Percentiles rank a stretch among this genome's conserved stretches.
Conservation (phyloP, 163 green algal genomes). For the Scenedesmus sp. region DNA sequence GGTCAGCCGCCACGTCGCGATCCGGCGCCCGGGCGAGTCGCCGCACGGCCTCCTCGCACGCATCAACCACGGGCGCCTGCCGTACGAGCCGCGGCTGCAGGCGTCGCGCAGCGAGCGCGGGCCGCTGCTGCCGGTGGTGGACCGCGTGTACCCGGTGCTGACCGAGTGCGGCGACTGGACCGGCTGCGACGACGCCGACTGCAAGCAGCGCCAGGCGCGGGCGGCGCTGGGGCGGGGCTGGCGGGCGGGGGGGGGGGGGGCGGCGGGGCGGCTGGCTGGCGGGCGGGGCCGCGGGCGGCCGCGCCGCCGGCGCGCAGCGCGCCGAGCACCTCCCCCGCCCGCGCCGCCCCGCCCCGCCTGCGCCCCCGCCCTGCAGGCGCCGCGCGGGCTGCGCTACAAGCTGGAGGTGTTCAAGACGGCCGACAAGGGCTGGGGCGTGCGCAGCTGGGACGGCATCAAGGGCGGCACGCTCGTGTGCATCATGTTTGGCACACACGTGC, state of each 20-base stretch:
- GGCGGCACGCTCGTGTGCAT: slow-evolving; percentile 46
- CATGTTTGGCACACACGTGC: slow-evolving; percentile 40
- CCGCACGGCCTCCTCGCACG: slow-evolving; percentile 26
- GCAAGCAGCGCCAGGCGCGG: slow-evolving; percentile 32
- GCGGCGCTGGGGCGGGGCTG: too few species aligned
- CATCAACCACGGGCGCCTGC: slow-evolving; percentile 29
- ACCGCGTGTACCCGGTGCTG: slow-evolving; percentile 7
- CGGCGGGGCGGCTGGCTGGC: background rate
- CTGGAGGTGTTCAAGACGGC: slow-evolving; percentile 68
- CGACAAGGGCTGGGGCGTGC: slow-evolving; percentile 64
- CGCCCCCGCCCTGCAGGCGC: background rate
- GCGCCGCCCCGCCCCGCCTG: too few species aligned
- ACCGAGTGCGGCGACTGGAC: slow-evolving; percentile 45
- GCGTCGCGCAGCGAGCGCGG: background rate
- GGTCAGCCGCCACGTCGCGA: background rate
- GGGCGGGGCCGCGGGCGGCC: background rate
- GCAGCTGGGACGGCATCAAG: slow-evolving; percentile 61
- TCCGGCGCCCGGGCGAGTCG: slow-evolving; percentile 1
- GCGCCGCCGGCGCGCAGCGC: too few species aligned
- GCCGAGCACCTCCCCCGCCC: too few species aligned
- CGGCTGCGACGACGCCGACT: slow-evolving; percentile 20
- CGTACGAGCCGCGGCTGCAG: background rate
- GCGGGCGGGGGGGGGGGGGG: too few species aligned
- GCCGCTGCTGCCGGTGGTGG: background rate
- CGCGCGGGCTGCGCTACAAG: slow-evolving; percentile 48